These are phyloP conservation scores for Nasturtium officinale DNA, from an alignment of 345 rosid genomes.

Conservation along the genomic window DNA sequence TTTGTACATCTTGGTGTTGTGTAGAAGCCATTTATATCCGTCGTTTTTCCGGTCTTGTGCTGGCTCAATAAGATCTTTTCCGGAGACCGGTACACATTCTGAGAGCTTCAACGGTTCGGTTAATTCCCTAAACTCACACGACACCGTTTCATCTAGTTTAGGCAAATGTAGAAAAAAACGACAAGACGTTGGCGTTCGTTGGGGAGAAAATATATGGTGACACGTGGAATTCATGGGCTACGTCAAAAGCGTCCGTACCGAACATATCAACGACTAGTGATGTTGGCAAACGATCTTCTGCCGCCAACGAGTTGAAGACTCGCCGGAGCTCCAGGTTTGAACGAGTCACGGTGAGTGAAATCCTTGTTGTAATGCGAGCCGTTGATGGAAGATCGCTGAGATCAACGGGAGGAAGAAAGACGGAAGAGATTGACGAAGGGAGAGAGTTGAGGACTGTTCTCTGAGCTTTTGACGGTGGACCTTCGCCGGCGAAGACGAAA, in stretches of 20 bases:
- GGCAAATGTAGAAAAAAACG: slow-evolving; percentile 41
- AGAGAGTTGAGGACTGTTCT: no score
- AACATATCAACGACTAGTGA: slow-evolving; percentile 52
- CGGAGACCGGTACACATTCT: slow-evolving; percentile 47
- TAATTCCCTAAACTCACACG: slow-evolving; percentile 46
- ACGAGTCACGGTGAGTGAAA: slow-evolving; percentile 46
- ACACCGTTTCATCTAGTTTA: slow-evolving; percentile 38
- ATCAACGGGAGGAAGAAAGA: slow-evolving; percentile 46
- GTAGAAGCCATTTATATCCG: slow-evolving; percentile 45
- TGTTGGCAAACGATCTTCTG: slow-evolving; percentile 26
- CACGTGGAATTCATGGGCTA: slow-evolving; percentile 41
- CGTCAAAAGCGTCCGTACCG: slow-evolving; percentile 46
- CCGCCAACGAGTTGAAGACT: slow-evolving; percentile 29
- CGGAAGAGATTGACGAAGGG: no score
- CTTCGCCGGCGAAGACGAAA: slow-evolving; percentile 41
- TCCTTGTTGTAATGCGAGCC: slow-evolving; percentile 32
- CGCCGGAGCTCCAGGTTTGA: slow-evolving; percentile 45
- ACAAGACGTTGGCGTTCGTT: slow-evolving; percentile 38
- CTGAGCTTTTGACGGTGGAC: no score
- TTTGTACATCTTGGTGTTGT: slow-evolving; percentile 30
- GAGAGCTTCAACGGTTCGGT: slow-evolving; percentile 48
- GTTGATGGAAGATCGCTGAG: slow-evolving; percentile 41
- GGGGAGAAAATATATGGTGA: slow-evolving; percentile 44
- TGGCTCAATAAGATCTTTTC: slow-evolving; percentile 44
- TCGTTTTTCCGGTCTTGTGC: slow-evolving; percentile 42